Percentiles rank a stretch among this genome's conserved stretches.
Evolutionary conservation across 2,329 filamentous ascomycete genomes (phyloP).

Genomic region (Boeremia exigua): DNA sequence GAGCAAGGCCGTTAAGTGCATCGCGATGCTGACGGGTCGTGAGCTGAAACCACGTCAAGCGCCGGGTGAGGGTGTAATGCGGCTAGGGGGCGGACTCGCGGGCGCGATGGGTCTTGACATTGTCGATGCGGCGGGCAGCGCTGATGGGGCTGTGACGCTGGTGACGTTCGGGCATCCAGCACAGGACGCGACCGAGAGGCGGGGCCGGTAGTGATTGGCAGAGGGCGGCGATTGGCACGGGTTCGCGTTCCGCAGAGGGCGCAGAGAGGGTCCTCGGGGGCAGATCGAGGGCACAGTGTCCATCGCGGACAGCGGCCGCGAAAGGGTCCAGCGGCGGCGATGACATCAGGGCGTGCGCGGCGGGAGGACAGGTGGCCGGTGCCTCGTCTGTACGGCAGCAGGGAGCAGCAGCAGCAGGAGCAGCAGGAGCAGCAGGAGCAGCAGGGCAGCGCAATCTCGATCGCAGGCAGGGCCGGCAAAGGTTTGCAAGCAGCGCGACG

Average conservation of each 20-base stretch:
- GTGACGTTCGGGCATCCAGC: not conserved
- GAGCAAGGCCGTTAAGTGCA: too few relatives aligned
- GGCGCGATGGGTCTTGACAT: conserved; percentile 5
- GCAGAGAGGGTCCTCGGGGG: not conserved
- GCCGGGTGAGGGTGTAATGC: too few relatives aligned
- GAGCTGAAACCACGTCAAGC: too few relatives aligned
- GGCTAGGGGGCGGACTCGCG: too few relatives aligned
- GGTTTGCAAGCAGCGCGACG: too few relatives aligned
- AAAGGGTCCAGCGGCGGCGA: conserved; percentile 4
- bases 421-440: too few relatives aligned
- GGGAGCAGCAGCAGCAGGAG: too few relatives aligned
- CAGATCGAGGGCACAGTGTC: conserved; percentile 6
- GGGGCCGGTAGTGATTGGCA: too few relatives aligned
- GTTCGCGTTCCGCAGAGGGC: not conserved
- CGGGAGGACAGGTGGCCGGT: not conserved
- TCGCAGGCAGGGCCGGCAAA: too few relatives aligned
- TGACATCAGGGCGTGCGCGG: not conserved
- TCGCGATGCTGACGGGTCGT: too few relatives aligned
- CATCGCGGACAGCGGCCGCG: not conserved
- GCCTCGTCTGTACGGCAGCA: too few relatives aligned
- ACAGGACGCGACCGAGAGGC: not conserved
- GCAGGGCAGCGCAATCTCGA: too few relatives aligned
- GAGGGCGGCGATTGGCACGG: not conserved
- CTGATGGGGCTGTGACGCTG: not conserved
- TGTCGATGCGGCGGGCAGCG: conserved; percentile 6